A percentile compares a stretch with the other conserved stretches of the same genome.
Conservation (phyloP, 768 basidiomycete species). For the Boletus reticulatus region DNA sequence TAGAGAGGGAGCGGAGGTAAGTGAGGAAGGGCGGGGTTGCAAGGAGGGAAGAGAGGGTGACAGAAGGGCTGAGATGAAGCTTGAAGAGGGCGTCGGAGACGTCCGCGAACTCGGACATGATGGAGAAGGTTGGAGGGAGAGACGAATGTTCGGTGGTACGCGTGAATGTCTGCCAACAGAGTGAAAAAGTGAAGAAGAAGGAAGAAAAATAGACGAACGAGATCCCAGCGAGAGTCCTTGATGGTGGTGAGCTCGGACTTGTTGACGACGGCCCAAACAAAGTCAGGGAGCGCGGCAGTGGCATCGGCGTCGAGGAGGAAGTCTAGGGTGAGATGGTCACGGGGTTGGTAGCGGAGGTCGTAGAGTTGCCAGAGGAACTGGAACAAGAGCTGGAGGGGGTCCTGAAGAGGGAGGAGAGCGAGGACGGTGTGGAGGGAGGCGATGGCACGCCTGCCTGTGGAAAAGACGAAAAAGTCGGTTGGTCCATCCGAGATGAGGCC, state of each 20-base stretch:
- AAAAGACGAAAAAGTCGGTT: conserved; percentile 81
- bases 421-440: conserved; percentile 78
- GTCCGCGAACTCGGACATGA: conserved; percentile 91
- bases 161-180: conserved; percentile 67
- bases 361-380: conserved; percentile 62
- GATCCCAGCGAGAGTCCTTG: conserved; percentile 78
- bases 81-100: conserved; percentile 79
- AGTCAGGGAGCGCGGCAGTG: conserved; percentile 50
- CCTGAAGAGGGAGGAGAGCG: conserved; percentile 79
- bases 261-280: conserved; percentile 80
- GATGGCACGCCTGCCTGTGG: conserved; percentile 79
- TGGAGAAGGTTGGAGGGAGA: conserved; percentile 59
- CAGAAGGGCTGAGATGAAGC: conserved; percentile 33
- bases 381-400: conserved; percentile 64
- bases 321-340: conserved; percentile 74
- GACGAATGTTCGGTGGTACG: conserved; percentile 65
- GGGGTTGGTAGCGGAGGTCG: conserved; percentile 70
- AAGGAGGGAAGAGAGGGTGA: conserved; percentile 55
- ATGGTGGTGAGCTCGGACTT: conserved; percentile 75
- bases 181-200: neutral
- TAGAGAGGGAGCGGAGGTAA: conserved; percentile 85
- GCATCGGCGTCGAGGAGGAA: conserved; percentile 58
- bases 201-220: conserved; percentile 51
- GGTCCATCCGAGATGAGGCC: conserved; percentile 66
- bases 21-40: conserved; percentile 61